Evolutionary conservation across 228 moss, liverwort and hornwort species (phyloP).

Genomic region (Sphagnum magellanicum): DNA sequence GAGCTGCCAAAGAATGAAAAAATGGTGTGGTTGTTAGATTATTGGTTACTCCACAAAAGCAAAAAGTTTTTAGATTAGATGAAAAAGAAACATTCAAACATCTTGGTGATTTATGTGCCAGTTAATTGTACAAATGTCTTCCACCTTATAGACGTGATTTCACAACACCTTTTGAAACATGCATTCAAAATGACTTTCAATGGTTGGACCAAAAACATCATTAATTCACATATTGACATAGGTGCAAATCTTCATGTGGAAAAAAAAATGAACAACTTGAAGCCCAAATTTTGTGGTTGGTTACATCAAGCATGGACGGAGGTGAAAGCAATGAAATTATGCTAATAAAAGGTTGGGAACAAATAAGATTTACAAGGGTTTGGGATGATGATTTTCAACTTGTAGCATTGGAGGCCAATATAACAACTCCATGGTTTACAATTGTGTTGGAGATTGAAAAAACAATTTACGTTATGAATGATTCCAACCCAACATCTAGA

Average conservation of each 20-base stretch:
- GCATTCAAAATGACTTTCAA: background rate
- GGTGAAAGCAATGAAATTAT: background rate
- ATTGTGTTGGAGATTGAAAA: background rate
- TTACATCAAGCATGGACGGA: background rate
- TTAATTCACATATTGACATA: background rate
- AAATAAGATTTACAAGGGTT: background rate
- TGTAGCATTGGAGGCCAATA: background rate
- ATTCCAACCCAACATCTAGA: background rate
- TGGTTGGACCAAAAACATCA: background rate
- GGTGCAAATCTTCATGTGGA: background rate
- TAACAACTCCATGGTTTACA: background rate
- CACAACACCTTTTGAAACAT: background rate
- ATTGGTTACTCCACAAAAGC: background rate
- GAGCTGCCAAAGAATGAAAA: background rate
- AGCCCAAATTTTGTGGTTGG: background rate
- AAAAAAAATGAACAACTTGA: background rate
- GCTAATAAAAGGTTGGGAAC: background rate
- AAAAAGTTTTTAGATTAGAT: background rate
- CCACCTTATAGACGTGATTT: background rate
- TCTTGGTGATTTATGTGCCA: background rate
- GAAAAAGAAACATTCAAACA: background rate
- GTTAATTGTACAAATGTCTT: background rate
- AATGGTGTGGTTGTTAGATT: conserved; percentile 3
- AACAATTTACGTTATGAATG: background rate
- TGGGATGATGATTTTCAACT: background rate